A percentile compares a stretch with the other conserved stretches of the same genome.
Conservation (phyloP, 768 basidiomycete genomes). For the Crassisporium funariophilum region DNA sequence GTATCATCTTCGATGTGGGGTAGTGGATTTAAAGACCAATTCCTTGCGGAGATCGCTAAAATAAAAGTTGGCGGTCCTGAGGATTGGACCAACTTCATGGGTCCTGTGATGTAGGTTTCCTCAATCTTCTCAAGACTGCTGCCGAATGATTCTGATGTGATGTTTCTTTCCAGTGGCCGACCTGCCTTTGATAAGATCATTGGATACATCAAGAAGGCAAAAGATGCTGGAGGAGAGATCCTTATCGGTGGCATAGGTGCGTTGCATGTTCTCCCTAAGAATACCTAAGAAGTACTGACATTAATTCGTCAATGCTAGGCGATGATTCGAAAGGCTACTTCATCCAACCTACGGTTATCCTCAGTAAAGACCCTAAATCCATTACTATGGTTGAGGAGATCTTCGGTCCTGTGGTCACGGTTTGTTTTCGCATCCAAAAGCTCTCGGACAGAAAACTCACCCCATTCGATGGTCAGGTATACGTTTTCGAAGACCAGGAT, state of each 20-base stretch:
- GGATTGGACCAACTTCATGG: conserved; percentile 87
- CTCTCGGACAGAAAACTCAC: conserved; percentile 7
- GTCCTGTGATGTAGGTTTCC: conserved; percentile 84
- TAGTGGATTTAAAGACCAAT: conserved; percentile 78
- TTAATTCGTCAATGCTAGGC: conserved; percentile 39
- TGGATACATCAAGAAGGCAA: conserved; percentile 83
- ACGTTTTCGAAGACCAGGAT: conserved; percentile 85
- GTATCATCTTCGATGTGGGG: conserved; percentile 88
- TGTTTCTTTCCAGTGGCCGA: conserved; percentile 53
- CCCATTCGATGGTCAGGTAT: conserved; percentile 53
- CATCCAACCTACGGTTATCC: conserved; percentile 91
- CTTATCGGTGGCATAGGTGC: conserved; percentile 81
- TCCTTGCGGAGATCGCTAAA: conserved; percentile 74
- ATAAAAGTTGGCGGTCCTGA: conserved; percentile 82
- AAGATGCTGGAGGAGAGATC: conserved; percentile 86
- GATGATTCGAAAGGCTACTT: conserved; percentile 94
- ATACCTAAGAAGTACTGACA: not conserved
- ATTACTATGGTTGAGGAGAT: conserved; percentile 94
- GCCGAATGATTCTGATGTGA: conserved; percentile 5
- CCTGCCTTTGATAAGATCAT: conserved; percentile 89
- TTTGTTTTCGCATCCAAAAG: conserved; percentile 22
- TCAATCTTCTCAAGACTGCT: not conserved
- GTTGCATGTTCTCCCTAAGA: conserved; percentile 16
- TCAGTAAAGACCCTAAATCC: conserved; percentile 87
- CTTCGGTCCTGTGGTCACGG: conserved; percentile 95